Conservation (phyloP, 495 filamentous ascomycete genomes). For the Evernia prunastri region DNA sequence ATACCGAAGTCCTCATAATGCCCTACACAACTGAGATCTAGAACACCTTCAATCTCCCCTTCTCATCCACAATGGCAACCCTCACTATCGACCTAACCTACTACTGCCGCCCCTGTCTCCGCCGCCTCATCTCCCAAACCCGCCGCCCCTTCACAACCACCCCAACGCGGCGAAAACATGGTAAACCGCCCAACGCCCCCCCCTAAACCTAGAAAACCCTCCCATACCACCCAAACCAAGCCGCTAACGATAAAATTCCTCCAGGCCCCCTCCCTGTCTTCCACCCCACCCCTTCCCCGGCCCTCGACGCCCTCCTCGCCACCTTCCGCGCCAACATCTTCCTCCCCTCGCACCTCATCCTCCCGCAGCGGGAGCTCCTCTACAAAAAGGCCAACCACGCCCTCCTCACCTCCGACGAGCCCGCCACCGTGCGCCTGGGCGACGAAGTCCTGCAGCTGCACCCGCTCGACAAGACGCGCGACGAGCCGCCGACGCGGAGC, state of each 20-base stretch:
- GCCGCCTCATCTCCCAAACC: slow-evolving; percentile 17
- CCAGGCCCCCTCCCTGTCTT: slow-evolving; percentile 23
- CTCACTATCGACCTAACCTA: neutral
- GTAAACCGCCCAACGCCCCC: slow-evolving; percentile 7
- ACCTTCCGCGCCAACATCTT: slow-evolving; percentile 28
- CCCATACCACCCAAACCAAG: neutral
- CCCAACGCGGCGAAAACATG: slow-evolving; percentile 19
- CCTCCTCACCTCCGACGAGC: slow-evolving; percentile 23
- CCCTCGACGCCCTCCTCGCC: slow-evolving; percentile 23
- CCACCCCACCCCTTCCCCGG: slow-evolving; percentile 22
- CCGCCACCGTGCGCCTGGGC: slow-evolving; percentile 23
- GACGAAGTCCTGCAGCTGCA: slow-evolving; percentile 16
- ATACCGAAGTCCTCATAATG: neutral
- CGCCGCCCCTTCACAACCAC: slow-evolving; percentile 24
- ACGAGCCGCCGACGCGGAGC: slow-evolving; percentile 21
- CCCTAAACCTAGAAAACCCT: neutral
- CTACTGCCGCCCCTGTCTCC: slow-evolving; percentile 26
- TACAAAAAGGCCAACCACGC: slow-evolving; percentile 22
- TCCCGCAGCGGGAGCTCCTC: slow-evolving; percentile 21
- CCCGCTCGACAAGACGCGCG: slow-evolving; percentile 11
- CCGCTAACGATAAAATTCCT: slow-evolving; percentile 2
- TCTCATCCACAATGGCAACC: slow-evolving; percentile 1
- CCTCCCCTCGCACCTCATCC: slow-evolving; percentile 26
- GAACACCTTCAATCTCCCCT: too few species aligned
- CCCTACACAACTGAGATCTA: neutral